Percentiles rank a stretch among this genome's conserved stretches.
phyloP scores from a whole-genome alignment of 768 basidiomycete species.

The Neoboletus magnificus region DNA sequence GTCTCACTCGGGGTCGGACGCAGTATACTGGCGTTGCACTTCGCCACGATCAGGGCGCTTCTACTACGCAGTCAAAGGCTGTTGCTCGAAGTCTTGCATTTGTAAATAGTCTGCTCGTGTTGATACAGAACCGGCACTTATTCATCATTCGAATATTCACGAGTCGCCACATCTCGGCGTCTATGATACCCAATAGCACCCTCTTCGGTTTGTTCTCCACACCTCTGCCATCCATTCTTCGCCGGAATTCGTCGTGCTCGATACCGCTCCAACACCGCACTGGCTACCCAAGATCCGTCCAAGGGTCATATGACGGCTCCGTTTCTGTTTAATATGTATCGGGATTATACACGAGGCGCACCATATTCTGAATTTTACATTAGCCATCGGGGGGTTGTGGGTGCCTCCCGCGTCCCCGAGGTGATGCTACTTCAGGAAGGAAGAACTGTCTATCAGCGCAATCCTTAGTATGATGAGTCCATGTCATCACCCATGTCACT shows the following conservation, averaged over 20 bases:
- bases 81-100: conserved; percentile 1
- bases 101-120: conserved; percentile 13
- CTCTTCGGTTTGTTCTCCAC: conserved; percentile 17
- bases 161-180: conserved; percentile 34
- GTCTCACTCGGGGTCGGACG: conserved; percentile 27
- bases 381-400: conserved; percentile 21
- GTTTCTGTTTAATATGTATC: conserved; percentile 8
- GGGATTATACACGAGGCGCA: conserved; percentile 19
- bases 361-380: conserved; percentile 6
- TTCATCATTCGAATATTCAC: conserved; percentile 30
- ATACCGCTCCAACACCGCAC: conserved; percentile 19
- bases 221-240: conserved; percentile 21
- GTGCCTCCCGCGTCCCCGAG: conserved; percentile 24
- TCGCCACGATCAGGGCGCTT: conserved; percentile 10
- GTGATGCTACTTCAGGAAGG: conserved; percentile 31
- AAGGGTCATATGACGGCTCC: conserved; percentile 11
- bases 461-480: conserved; percentile 1
- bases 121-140: conserved; percentile 28
- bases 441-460: conserved; percentile 13
- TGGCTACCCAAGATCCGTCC: conserved; percentile 5
- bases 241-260: conserved; percentile 14
- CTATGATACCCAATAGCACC: conserved; percentile 12
- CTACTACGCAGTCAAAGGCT: conserved; percentile 7
- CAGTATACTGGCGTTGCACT: conserved; percentile 31
- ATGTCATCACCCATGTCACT: conserved; percentile 5